Conservation (phyloP, 2,329 filamentous ascomycete species). For the Clarireedia homoeocarpa region DNA sequence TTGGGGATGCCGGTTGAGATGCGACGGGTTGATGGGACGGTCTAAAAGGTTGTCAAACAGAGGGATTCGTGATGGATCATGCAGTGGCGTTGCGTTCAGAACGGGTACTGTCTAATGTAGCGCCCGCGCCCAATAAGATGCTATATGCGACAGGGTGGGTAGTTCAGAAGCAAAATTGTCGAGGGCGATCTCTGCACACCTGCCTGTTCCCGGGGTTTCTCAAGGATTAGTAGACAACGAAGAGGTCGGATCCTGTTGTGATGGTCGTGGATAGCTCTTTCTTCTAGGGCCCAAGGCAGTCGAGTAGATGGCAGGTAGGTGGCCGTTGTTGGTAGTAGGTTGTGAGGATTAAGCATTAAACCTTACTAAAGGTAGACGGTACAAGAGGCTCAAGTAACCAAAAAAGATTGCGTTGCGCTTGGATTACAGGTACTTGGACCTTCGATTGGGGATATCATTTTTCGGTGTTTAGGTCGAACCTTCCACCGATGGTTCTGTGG, state of each 20-base stretch:
- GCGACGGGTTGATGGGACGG: slow-evolving; percentile 28
- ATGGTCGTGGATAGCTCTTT: slow-evolving; percentile 7
- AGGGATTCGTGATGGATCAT: slow-evolving; percentile 29
- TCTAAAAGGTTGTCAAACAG: slow-evolving; percentile 22
- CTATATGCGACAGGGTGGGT: slow-evolving; percentile 17
- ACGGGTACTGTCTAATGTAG: slow-evolving; percentile 22
- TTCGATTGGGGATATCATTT: too few species aligned
- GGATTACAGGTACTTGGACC: too few species aligned
- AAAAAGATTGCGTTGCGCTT: background rate
- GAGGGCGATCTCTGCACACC: slow-evolving; percentile 28
- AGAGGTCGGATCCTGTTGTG: background rate
- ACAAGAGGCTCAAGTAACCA: background rate
- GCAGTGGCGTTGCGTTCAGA: slow-evolving; percentile 24
- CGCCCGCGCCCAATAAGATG: slow-evolving; percentile 29
- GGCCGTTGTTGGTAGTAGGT: background rate
- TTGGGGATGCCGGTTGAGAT: slow-evolving; percentile 24
- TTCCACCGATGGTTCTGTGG: too few species aligned
- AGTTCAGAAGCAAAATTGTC: slow-evolving; percentile 17
- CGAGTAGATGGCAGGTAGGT: background rate
- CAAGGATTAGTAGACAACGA: background rate
- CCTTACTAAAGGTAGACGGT: background rate
- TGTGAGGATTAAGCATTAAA: background rate
- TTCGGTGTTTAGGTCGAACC: too few species aligned
- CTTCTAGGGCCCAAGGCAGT: too few species aligned
- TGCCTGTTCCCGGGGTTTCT: slow-evolving; percentile 1